Base-by-base conservation (phyloP, 768 basidiomycete genomes). In the Amanita muscaria region DNA sequence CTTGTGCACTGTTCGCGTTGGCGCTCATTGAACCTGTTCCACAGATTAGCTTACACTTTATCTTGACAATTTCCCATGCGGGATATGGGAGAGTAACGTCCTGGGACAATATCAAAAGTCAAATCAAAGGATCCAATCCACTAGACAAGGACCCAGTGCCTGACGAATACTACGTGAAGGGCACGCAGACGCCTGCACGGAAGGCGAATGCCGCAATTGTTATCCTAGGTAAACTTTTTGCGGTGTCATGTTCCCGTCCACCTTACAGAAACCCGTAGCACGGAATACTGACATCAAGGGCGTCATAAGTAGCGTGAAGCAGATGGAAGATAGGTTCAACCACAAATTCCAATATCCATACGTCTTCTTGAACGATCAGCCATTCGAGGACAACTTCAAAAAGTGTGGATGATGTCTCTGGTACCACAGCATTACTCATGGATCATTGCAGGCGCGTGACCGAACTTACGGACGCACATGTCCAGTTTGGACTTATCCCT, bases 281-380 rank as follows among this genome's bases (percentile, higher is more conserved):
- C 69, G 80, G 2, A 82, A 83, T 56, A 60, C 68, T 34, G 80
- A 82, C 58, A 57, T 81, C 45, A 66, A 69, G 40, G 76, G 77
- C 4, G 73, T 85, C 42, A 54, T 80, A 31, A 73, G 67, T 51
- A 82, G 79, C 51, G 71, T 87, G 62, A 77, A 81, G 56, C 79
- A 83, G 58, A 73, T 87, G 64, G 94, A 98, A 64, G 83, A 88
- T 57, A 69, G 84, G 31, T 96, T 96, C 69, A 99, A 99, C 70
- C 77, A 79, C 49, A 82, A 83, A 58, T 91, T 81, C 55, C 67
- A 64, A 18, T 93, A 93, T 59, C 85, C 87, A 12, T 93, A 87
- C 56, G 80, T 86, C 31, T 88, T 93, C 62, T 68, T 96, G 44
- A 93, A 93, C 57, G 90, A 96, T 25, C 70, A 80, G 50, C 68